Base-by-base conservation (phyloP, 2,329 filamentous ascomycete species). In the Phyllosticta citrichinensis region DNA sequence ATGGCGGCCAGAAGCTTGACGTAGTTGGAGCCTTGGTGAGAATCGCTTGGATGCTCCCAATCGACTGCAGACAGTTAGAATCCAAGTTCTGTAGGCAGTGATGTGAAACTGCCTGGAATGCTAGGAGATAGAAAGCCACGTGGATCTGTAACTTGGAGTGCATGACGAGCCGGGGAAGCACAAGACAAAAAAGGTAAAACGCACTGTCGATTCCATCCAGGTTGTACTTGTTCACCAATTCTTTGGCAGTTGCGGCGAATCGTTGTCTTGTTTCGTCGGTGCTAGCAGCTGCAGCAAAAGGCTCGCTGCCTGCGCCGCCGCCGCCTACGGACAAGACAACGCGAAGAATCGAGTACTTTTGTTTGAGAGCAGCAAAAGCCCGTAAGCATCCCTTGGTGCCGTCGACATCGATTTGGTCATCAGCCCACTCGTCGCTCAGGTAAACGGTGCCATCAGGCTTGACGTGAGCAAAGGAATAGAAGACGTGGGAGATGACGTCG, bases 401-500 rank as follows among this genome's bases (percentile, higher is more conserved):
- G 66, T 92, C 87, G 55, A 91, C 87, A 19, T 85, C 83, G 68
- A 86, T 87, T 67, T 85, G 80, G 51, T 82, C 78, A 76, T 93
- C 89, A 54, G 87, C 88, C 82, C 83, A 89, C 73, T 90, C 87
- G 73, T 94, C 88, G 62, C 92, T 78, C 89, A 88, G 88, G 70
- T 93, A 93, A 84, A 2, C 88, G 88, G 70, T 93, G 89, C 66
- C 88, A 92, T 68, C 87, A 90, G 24, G 87, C 86, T 72, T 93
- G 89, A 24, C 89, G 85, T 20, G 94, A 80, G 24, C 89, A 86
- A 54, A 94, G 79, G 53, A 94, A 79, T 22, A 96, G 74, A 91
- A 92, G 25, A 92, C 84, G 69, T 91, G 87, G 66, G 87, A 91
- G 68, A 93, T 85, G 68, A 87, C 89, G 65, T 83, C 83, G 71